A percentile compares a stretch with the other conserved stretches of the same genome.
Conservation (phyloP, 1,139 yeast genomes). For the Magnusiomyces fungicola region DNA sequence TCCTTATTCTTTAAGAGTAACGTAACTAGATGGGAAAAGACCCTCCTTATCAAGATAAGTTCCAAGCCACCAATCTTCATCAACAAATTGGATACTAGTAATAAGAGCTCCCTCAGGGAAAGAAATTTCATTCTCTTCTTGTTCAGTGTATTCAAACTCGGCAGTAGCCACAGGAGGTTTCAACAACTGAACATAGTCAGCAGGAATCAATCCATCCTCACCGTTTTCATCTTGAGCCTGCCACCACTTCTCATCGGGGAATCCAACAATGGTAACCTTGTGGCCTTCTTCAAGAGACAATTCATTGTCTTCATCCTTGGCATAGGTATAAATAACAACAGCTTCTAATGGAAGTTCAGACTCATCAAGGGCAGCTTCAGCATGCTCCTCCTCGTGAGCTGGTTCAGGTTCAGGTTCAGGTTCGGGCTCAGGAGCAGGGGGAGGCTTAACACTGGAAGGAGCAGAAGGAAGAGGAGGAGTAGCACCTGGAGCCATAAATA, state of each 20-base stretch:
- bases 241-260: constrained; percentile 82
- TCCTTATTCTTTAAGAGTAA: constrained; percentile 37
- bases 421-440: constrained; percentile 16
- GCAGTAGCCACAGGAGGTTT: constrained; percentile 58
- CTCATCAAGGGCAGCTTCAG: constrained; percentile 16
- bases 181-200: constrained; percentile 49
- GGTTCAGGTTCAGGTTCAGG: constrained; percentile 17
- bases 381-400: constrained; percentile 14
- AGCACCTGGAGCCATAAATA: constrained; percentile 5
- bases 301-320: constrained; percentile 70
- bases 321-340: constrained; percentile 53
- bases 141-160: constrained; percentile 79
- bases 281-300: constrained; percentile 62
- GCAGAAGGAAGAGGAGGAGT: constrained; percentile 10
- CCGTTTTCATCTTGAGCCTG: constrained; percentile 54
- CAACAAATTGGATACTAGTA: constrained; percentile 76
- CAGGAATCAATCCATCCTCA: constrained; percentile 69
- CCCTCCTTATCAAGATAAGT: constrained; percentile 69
- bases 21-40: constrained; percentile 88
- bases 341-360: constrained; percentile 34
- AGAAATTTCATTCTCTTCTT: constrained; percentile 81
- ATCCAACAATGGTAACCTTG: constrained; percentile 52
- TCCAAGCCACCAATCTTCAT: constrained; percentile 98
- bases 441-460: constrained; percentile 14
- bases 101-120: constrained; percentile 79